These are phyloP conservation scores for Acanthamoeba quina DNA, from an alignment of 208 protist genomes.

Conservation along the genomic window DNA sequence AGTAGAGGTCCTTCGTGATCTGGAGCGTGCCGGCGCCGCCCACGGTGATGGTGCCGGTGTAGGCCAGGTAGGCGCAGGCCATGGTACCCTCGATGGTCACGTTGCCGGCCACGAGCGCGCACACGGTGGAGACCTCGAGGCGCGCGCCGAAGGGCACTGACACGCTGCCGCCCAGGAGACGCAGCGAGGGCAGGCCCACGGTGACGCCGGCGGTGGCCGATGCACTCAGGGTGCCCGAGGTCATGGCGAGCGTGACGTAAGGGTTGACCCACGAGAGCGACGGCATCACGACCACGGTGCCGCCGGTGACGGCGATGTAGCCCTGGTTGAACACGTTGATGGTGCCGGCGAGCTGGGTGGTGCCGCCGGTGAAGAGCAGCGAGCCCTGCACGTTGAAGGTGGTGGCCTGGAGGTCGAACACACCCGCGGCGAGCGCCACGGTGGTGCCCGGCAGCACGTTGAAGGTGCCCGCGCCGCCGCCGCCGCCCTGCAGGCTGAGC, in stretches of 20 bases:
- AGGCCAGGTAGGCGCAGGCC: slow-evolving; percentile 54
- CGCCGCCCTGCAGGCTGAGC: background rate
- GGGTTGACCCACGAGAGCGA: slow-evolving; percentile 54
- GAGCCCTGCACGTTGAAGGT: slow-evolving; percentile 61
- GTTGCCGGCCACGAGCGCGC: slow-evolving; percentile 38
- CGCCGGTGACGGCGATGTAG: slow-evolving; percentile 16
- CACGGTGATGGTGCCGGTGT: slow-evolving; percentile 24
- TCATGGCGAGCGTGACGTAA: slow-evolving; percentile 25
- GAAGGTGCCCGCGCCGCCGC: slow-evolving; percentile 20
- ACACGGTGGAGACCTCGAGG: slow-evolving; percentile 27
- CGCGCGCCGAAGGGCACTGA: slow-evolving; percentile 26
- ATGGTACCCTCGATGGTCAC: slow-evolving; percentile 68
- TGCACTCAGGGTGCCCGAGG: background rate
- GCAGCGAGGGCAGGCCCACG: slow-evolving; percentile 47
- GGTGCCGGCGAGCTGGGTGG: slow-evolving; percentile 45
- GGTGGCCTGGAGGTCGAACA: slow-evolving; percentile 36
- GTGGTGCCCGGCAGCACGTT: background rate
- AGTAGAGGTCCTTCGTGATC: slow-evolving; percentile 64
- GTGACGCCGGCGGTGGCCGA: slow-evolving; percentile 23
- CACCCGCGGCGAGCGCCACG: background rate
- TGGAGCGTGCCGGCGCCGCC: slow-evolving; percentile 44
- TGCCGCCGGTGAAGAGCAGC: slow-evolving; percentile 66
- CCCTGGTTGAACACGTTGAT: slow-evolving; percentile 57
- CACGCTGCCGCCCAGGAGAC: background rate
- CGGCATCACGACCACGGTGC: slow-evolving; percentile 27